Conservation (phyloP, 495 filamentous ascomycete species). For the Penicillium cataractarum region DNA sequence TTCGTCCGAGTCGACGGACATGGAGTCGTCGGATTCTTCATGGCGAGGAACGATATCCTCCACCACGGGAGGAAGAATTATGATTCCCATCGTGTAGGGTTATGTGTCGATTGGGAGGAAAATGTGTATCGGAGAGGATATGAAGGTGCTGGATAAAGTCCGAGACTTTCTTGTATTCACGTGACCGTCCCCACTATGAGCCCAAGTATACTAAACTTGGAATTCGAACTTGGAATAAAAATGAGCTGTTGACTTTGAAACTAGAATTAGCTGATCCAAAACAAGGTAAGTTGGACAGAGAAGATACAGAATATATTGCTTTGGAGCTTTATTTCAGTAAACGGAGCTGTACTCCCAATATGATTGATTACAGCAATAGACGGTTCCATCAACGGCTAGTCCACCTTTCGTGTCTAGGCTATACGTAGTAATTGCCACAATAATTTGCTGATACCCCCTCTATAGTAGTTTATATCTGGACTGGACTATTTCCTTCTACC, state of each 20-base stretch:
- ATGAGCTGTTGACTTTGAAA: neutral
- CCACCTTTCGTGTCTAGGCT: too few species aligned
- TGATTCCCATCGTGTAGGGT: conserved; percentile 68
- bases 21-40: conserved; percentile 44
- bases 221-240: neutral
- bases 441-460: too few species aligned
- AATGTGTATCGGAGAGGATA: neutral
- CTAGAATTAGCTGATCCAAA: too few species aligned
- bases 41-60: conserved; percentile 38
- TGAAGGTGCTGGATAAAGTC: conserved; percentile 2
- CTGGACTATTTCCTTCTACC: neutral
- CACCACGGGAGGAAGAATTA: conserved; percentile 68
- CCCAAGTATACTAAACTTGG: conserved; percentile 1
- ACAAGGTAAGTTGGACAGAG: too few species aligned
- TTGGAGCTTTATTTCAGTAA: too few species aligned
- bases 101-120: conserved; percentile 1
- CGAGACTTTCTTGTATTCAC: conserved; percentile 28
- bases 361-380: neutral
- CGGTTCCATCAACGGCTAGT: neutral
- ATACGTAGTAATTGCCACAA: too few species aligned
- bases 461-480: neutral
- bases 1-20: conserved; percentile 61
- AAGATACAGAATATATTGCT: too few species aligned
- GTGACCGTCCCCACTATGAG: conserved; percentile 22
- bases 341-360: too few species aligned